Evolutionary conservation across 441 rosid species (phyloP), one percentile per base, ranked within the genome.

Genomic region (Populus hybrid): DNA sequence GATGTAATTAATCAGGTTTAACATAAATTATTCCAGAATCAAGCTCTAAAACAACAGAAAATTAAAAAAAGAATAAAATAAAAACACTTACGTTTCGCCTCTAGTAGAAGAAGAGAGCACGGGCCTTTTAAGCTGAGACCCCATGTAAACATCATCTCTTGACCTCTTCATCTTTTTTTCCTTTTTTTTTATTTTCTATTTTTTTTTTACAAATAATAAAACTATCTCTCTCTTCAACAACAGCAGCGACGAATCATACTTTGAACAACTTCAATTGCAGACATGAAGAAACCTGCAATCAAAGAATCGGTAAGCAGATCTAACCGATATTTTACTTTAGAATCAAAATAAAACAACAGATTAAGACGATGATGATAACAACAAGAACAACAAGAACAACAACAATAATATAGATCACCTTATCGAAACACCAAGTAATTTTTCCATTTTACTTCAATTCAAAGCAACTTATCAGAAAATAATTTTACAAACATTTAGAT

Each of bases 111-210:
- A 90, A 68, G 97, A 82, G 77, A 82, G 82, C 79, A 81, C 82
- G 24, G 95, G 94, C 83, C 93, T 84, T 87, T 84, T 86, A 74
- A 87, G 79, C 85, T 84, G 93, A 84, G 95, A 81, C 80, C 74
- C 82, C 81, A 86, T 82, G 77, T 75, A 88, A 77, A 85, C 85
- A 75, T 90, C 93, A 74, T 93, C 97, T 83, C 97, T 89, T 21
- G 93, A 88, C 86, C 97, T 88, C 91, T 93, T 94, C 98, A 92
- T 92, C 84, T 77, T 80, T 74, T 4, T 40, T 24, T n/a, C 70
- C 34, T 0, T 46, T 23, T 46, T 36, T 46, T 46, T 46, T 12
- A 3, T 14, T 46, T 46, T 46, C 6, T 40, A 8, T 40, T 40
- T 40, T 46, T 26, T 46, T 14, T 46, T 46, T 12, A 63, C 36